Percentiles rank a stretch among this genome's conserved stretches.
These are phyloP conservation scores for Saprolegnia diclina DNA, from an alignment of 352 stramenopile genomes.

Conservation along the genomic window DNA sequence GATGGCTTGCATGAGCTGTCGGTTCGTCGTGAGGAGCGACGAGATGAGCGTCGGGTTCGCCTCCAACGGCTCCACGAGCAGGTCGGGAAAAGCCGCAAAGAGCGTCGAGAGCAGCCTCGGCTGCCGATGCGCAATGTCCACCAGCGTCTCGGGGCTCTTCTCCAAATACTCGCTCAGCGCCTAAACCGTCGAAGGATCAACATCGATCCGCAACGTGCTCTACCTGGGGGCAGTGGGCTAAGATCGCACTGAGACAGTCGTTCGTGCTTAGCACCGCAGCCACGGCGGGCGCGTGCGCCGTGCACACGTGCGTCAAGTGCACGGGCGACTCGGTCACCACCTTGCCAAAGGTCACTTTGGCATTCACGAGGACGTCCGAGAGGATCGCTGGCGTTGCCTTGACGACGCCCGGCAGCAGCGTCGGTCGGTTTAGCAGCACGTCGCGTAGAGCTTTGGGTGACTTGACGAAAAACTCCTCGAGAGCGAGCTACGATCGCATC, in stretches of 20 bases:
- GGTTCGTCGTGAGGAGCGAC: slow-evolving; percentile 56
- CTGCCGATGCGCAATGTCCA: slow-evolving; percentile 60
- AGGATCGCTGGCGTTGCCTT: slow-evolving; percentile 56
- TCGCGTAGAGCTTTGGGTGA: slow-evolving; percentile 56
- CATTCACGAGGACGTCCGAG: slow-evolving; percentile 16
- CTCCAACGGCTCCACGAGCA: slow-evolving; percentile 65
- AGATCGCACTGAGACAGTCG: slow-evolving; percentile 3
- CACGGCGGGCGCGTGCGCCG: neutral
- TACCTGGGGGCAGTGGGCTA: slow-evolving; percentile 21
- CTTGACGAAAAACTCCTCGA: slow-evolving; percentile 65
- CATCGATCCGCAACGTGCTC: neutral
- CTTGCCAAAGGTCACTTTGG: slow-evolving; percentile 17
- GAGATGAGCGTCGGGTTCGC: slow-evolving; percentile 63
- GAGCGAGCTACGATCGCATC: slow-evolving; percentile 32
- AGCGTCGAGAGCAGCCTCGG: slow-evolving; percentile 49
- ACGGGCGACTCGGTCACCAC: slow-evolving; percentile 15
- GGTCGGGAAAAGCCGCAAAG: slow-evolving; percentile 59
- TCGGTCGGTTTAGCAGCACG: slow-evolving; percentile 48
- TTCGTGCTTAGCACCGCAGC: slow-evolving; percentile 1
- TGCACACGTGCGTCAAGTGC: slow-evolving; percentile 18
- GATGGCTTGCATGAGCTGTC: slow-evolving; percentile 35
- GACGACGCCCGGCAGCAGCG: slow-evolving; percentile 41
- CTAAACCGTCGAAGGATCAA: slow-evolving; percentile 24
- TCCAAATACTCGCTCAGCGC: slow-evolving; percentile 55
- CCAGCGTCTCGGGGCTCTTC: slow-evolving; percentile 54